phyloP scores from a whole-genome alignment of 495 filamentous ascomycete genomes.

The Amphirosellinia nigrospora region DNA sequence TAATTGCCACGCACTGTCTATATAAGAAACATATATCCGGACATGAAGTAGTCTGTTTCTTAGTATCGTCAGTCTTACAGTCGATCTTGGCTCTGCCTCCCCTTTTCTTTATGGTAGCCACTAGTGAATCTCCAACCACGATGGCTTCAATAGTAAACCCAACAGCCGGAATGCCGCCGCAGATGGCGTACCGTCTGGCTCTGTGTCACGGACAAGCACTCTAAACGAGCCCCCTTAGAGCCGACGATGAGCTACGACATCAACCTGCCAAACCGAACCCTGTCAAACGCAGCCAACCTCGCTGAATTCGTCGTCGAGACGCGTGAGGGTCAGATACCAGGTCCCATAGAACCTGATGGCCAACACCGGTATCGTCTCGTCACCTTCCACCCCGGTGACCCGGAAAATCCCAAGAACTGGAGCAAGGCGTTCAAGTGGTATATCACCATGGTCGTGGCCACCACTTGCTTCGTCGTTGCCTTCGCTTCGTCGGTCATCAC shows the following conservation, averaged over 20 bases:
- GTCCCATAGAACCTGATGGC: constrained; percentile 59
- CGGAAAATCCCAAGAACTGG: constrained; percentile 74
- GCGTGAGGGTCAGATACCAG: constrained; percentile 62
- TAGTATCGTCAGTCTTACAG: neutral
- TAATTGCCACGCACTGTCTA: neutral
- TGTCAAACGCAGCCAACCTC: constrained; percentile 64
- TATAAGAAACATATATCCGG: constrained; percentile 2
- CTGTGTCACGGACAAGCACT: constrained; percentile 11
- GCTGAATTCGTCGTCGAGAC: constrained; percentile 70
- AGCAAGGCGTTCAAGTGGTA: constrained; percentile 69
- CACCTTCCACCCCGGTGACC: constrained; percentile 69
- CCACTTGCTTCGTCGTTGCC: constrained; percentile 70
- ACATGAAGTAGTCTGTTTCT: neutral
- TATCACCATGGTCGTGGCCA: constrained; percentile 69
- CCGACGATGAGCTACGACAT: constrained; percentile 37
- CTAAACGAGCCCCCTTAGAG: constrained; percentile 5
- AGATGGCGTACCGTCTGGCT: neutral
- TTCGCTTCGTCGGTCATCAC: constrained; percentile 71
- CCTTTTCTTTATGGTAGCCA: neutral
- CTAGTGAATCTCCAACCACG: neutral
- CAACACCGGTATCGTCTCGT: constrained; percentile 72
- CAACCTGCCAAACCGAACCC: constrained; percentile 68
- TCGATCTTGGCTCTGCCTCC: neutral
- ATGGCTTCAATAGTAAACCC: constrained; percentile 2
- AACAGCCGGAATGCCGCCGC: neutral